Base-by-base conservation (phyloP, 2,329 filamentous ascomycete species). In the Myotisia sp. region DNA sequence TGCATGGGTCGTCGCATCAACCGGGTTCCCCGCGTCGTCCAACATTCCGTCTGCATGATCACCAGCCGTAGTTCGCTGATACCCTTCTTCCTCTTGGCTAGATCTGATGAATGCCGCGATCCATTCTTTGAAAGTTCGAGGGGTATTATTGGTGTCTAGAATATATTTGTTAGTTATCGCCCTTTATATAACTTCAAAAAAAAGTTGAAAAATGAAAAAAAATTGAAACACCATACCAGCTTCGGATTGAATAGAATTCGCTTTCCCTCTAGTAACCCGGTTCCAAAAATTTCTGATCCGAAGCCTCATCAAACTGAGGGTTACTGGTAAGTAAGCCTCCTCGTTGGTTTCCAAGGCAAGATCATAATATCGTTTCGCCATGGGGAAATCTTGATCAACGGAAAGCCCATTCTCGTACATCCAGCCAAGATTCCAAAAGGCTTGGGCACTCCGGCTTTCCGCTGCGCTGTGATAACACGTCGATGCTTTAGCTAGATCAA, bases 381-480 rank as follows among this genome's bases (percentile, higher is more conserved):
- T 74, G 51, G 98, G 90, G 54, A 92, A 98, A 52, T 98, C 90
- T 53, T 98, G 90, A 36, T 81, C 79, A 13, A 95, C 71, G 2
- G 86, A 84, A 32, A 95, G 68, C 5, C 90, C 90, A 50, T 95
- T 94, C 59, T 98, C 90, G 51, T 98, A 85, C 87, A 98, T 95
- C 90, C 90, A 98, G 4, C 90, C 92, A 9, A 98, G 66, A 49
- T 98, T 95, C 72, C 85, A 98, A 37, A 94, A 74, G 9, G 92
- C 90, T 58, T 98, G 92, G 2, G 87, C 90, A 47, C 84, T 92
- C 46, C 87, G 76, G 39, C 81, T 85, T 51, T 98, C 90, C 0
- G 86, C 86, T 1, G 90, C 90, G 3, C 83, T 81, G 34, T 81
- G 79, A 49, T 98, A 98, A 62, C 90, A 98, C 28, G 80, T 76